Base-by-base conservation (phyloP, 2,329 filamentous ascomycete genomes). In the Apiospora rasikravindrae region DNA sequence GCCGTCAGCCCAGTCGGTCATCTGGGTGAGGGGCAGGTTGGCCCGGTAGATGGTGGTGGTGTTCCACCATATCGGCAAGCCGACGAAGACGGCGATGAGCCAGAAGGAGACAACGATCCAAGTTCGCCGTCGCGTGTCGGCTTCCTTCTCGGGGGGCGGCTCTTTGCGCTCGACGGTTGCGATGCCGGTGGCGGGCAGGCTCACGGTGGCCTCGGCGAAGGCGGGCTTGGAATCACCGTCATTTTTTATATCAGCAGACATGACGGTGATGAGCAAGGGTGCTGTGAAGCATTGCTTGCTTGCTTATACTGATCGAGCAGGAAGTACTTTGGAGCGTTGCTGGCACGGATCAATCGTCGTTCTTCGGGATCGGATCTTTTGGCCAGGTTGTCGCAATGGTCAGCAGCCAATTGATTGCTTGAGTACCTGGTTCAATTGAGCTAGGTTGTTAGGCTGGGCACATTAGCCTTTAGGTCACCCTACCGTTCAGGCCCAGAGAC, bases 11-110 rank as follows among this genome's bases (percentile, higher is more conserved):
- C 96, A 98, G 74, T 93, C 89, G 76, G 93, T 89, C 96, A 99
- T 99, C 71, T 91, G 89, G 79, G 93, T 88, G 76, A 98, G 82
- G 6, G 96, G 96, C 76, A 99, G 85, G 64, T 91, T 88, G 16
- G 96, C 95, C 71, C 96, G 90, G 82, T 97, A 95, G 71, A 98
- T 97, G 0, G 93, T 93, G 4, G 96, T 99, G 0, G 96, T 98
- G 81, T 91, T 91, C 91, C 94, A 97, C 96, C 96, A 99, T 88
- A 97, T 92, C 72, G 96, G 96, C 75, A 99, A 82, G 2, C 96
- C 96, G 7, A 99, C 84, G 42, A 92, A 88, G 8, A 97, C 81
- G 8, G 97, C 94, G 49, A 98, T 90, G 6, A 91, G 85, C 96
- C 96, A 99, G 82, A 98, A 98, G 11, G 96, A 96, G 74, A 93